Base-by-base conservation (phyloP, 1,284 basidiomycete species). In the Thecaphora thlaspeos region DNA sequence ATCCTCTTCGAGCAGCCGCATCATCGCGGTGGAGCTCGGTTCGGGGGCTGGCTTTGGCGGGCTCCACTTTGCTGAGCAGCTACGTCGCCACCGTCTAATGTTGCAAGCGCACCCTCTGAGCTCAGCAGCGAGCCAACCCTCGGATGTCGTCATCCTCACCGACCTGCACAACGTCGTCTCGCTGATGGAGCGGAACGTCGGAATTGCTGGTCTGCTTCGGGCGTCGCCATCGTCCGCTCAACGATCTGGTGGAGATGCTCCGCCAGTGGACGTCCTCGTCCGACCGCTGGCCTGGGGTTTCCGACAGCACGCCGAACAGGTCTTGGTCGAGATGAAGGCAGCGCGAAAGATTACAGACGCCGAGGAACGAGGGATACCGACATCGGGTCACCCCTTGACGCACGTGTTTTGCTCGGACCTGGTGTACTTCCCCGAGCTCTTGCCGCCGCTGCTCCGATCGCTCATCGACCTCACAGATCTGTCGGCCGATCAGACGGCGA, bases 321-420 rank as follows among this genome's bases (percentile, higher is more conserved):
- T 72, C 10, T 37, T 70, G 2, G 23, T 30, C 2, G 51, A 52
- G 41, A 48, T 60, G 37, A 28, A 18, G 38, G 21, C 26, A 1
- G n/a, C n/a, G n/a, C n/a, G n/a, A n/a, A n/a, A n/a, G n/a, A n/a
- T n/a, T n/a, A n/a, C n/a, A n/a, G n/a, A n/a, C n/a, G n/a, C n/a
- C n/a, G n/a, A n/a, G n/a, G n/a, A n/a, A n/a, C n/a, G n/a, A n/a
- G n/a, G n/a, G 37, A 14, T 10, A 15, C 14, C 15, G 19, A 15
- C 14, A 30, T 11, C 26, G 26, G 26, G 7, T 5, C 26, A 51
- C 18, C 61, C 60, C 0, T 43, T 71, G 19, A 64, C 69, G 12
- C 74, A 76, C 41, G 52, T 77, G 19, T 54, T 77, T 19, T 75
- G 72, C 51, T 75, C 73, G 1, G 75, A 77, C 43, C 59, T 77